These are phyloP conservation scores for Tetracladium setigerum DNA, from an alignment of 495 filamentous ascomycete species.

Conservation along the genomic window DNA sequence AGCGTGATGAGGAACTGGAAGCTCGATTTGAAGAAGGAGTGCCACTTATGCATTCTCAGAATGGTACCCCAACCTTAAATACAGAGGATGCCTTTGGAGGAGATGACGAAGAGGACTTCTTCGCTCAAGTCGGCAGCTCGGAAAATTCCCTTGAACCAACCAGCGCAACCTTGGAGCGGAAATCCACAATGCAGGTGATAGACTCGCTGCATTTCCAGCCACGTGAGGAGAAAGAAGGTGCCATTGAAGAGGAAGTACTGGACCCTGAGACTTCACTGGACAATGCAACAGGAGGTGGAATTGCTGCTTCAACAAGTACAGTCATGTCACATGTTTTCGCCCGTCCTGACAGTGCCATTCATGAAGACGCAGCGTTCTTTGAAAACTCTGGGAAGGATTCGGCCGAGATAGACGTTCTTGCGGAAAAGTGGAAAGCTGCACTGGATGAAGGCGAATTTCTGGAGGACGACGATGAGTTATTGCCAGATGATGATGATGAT, in stretches of 20 bases:
- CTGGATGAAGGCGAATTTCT: conserved; percentile 72
- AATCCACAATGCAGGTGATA: conserved; percentile 52
- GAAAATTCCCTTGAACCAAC: conserved; percentile 4
- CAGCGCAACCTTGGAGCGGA: conserved; percentile 37
- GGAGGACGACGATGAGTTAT: conserved; percentile 50
- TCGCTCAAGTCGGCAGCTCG: conserved; percentile 28
- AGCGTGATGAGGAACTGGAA: conserved; percentile 26
- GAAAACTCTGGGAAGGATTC: conserved; percentile 20
- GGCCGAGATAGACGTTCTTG: conserved; percentile 51
- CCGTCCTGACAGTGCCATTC: conserved; percentile 9
- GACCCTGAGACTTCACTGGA: conserved; percentile 27
- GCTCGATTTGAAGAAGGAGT: conserved; percentile 54
- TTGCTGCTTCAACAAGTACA: conserved; percentile 22
- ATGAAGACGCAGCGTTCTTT: conserved; percentile 21
- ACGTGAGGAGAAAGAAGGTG: conserved; percentile 2
- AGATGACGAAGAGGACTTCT: conserved; percentile 45
- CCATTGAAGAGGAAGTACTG: conserved; percentile 23
- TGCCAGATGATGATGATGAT: conserved; percentile 53
- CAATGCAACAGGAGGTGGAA: conserved; percentile 17
- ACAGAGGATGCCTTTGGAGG: conserved; percentile 23
- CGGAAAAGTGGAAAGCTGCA: conserved; percentile 77
- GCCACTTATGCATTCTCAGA: conserved; percentile 39
- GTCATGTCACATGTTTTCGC: conserved; percentile 19
- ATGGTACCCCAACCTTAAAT: not conserved
- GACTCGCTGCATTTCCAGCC: conserved; percentile 22